A percentile compares a stretch with the other conserved stretches of the same genome.
Conservation (phyloP, 2,329 filamentous ascomycete species). For the Nemania diffusa region DNA sequence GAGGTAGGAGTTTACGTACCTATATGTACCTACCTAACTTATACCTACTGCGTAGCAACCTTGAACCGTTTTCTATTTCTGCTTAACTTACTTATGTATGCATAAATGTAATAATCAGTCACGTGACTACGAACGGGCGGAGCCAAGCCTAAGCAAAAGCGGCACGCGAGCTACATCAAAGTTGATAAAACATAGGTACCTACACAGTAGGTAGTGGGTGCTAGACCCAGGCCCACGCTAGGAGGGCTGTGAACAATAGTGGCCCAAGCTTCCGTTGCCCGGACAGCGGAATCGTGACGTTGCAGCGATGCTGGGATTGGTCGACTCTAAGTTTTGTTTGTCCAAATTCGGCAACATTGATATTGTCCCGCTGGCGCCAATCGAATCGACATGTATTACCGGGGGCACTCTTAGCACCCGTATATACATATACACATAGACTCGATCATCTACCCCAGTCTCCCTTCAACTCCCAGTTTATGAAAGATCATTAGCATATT, state of each 20-base stretch:
- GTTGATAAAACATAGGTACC: no score
- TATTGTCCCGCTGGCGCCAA: conserved; percentile 31
- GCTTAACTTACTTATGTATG: no score
- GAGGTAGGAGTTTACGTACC: no score
- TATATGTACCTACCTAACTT: no score
- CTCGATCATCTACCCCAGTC: conserved; percentile 29
- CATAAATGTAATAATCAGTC: no score
- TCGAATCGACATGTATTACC: conserved; percentile 35
- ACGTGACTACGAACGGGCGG: no score
- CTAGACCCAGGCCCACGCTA: no score
- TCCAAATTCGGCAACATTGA: conserved; percentile 38
- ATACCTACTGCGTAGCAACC: no score
- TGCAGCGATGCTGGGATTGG: conserved; percentile 44
- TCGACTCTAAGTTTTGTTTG: conserved; percentile 42
- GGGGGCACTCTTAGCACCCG: conserved; percentile 25
- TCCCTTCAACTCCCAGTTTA: conserved; percentile 36
- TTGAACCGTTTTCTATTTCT: no score
- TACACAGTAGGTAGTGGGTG: no score
- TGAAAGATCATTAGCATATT: conserved; percentile 31
- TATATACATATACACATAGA: conserved; percentile 24
- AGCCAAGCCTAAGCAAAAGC: no score
- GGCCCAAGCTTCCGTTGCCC: conserved; percentile 43
- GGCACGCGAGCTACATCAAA: no score
- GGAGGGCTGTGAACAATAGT: conserved; percentile 15
- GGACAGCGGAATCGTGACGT: conserved; percentile 43